These are phyloP conservation scores for Fraxinus cuspidata DNA, from an alignment of 257 asterid genomes.

Conservation along the genomic window DNA sequence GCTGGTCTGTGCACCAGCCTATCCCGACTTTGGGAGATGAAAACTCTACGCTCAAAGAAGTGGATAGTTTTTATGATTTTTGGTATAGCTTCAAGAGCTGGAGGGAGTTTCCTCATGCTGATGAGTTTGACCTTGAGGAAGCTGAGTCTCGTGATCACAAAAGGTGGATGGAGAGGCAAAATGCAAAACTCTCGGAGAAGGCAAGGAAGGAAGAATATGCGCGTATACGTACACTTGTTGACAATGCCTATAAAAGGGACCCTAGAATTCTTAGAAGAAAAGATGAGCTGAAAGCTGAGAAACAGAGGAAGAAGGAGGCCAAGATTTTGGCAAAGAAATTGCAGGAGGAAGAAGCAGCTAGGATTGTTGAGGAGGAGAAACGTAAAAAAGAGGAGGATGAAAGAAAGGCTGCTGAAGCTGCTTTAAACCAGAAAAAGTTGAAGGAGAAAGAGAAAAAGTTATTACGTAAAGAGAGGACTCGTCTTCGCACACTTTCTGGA, in stretches of 20 bases:
- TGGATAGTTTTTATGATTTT: conserved; percentile 75
- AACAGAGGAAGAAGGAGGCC: conserved; percentile 85
- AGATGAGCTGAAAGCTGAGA: conserved; percentile 80
- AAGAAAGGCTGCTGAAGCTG: conserved; percentile 86
- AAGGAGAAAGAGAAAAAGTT: conserved; percentile 83
- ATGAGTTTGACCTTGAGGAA: conserved; percentile 92
- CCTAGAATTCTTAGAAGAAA: conserved; percentile 81
- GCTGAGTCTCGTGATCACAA: conserved; percentile 94
- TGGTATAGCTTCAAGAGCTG: conserved; percentile 96
- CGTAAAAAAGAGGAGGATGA: conserved; percentile 74
- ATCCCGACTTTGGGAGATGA: conserved; percentile 83
- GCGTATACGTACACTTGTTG: conserved; percentile 84
- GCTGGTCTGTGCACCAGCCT: conserved; percentile 85
- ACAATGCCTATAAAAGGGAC: conserved; percentile 83
- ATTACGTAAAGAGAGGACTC: conserved; percentile 79
- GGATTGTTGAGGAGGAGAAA: conserved; percentile 71
- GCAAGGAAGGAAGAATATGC: conserved; percentile 87
- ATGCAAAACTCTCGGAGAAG: conserved; percentile 87
- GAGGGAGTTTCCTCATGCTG: conserved; percentile 97
- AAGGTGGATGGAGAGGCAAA: conserved; percentile 99
- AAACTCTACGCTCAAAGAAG: conserved; percentile 60
- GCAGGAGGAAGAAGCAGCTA: conserved; percentile 85
- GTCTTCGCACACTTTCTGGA: conserved; percentile 65
- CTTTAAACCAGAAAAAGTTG: conserved; percentile 66
- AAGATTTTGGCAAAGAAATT: conserved; percentile 75